Base-by-base conservation (phyloP, 805 yeast genomes). In the Yarrowia divulgata region DNA sequence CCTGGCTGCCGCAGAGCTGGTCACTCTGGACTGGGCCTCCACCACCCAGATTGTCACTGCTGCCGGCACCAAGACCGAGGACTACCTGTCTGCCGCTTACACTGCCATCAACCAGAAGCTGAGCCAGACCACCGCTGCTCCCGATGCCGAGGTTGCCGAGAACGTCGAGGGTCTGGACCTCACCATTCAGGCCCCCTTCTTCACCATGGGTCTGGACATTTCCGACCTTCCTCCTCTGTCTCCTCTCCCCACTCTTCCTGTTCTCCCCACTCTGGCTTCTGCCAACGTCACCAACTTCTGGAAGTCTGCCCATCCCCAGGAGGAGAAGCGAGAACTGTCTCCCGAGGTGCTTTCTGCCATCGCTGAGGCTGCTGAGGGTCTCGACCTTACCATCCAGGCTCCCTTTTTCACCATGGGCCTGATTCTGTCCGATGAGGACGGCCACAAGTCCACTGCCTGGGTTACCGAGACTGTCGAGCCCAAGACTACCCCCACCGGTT, bases 381-480 rank as follows among this genome's bases (percentile, higher is more conserved):
- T 57, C 3, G 63, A 57, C 8, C 63, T 57, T 7, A 40, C 63
- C n/a, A 57, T 57, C 29, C 48, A 57, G 63, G 63, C 63, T 29
- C 63, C 63, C n/a, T 57, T 57, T 39, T 57, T 57, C 48, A 57
- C 63, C 19, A 40, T 57, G 48, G 63, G 63, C 10, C 63, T 57
- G 4, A 23, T 54, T 14, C 18, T 54, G 14, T 54, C 60, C 13
- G 60, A 39, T n/a, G 60, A 37, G 19, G 16, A 37, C 13, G 60
- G 60, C 23, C 23, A 35, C 18, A 10, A 39, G 60, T 54, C 60
- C 14, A 54, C 60, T 42, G 45, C 16, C 4, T 54, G 60, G 60
- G 35, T 54, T 35, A 54, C 60, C 19, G 45, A 54, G 60, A 54
- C 60, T 19, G 18, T 37, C 3, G 45, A 54, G 60, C 60, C 60